Evolutionary conservation across 2,329 filamentous ascomycete genomes (phyloP), one percentile per base, ranked within the genome.

Genomic region (Aspergillus amoenus): DNA sequence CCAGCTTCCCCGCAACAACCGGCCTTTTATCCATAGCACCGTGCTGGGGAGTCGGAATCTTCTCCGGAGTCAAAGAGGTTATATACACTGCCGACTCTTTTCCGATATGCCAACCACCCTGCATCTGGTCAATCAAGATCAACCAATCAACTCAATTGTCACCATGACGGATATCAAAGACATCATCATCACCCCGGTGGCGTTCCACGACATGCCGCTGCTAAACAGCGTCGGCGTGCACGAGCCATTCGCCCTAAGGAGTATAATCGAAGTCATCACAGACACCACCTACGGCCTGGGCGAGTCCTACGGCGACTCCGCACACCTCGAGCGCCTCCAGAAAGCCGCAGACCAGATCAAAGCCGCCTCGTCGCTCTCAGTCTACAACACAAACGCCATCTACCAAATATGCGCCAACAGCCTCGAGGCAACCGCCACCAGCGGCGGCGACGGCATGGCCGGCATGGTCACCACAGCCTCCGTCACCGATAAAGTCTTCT

Each of bases 131-230:
- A 21, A 21, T 21, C 21, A 21, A 15, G 17, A 7, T 17, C 37
- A 40, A 15, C 17, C 37, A n/a, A n/a, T 7, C 37, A 40, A 9
- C 13, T 9, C 37, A 17, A 40, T 15, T 17, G 5, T 2, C 15
- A 11, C 7, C 8, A 46, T 17, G 18, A 18, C 30, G 44, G 15
- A 32, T 15, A 78, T 78, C 55, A 68, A 66, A 64, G 68, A 77
- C 21, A 68, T 79, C 39, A 43, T 74, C 45, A 77, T 78, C 61
- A 78, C 75, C 2, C 75, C 75, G 0, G 75, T 78, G 65, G 76
- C 76, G 24, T 78, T 79, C 55, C 76, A 76, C 65, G 76, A 76
- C 53, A 77, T 78, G 73, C 76, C 76, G 17, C 62, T 79, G 62
- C 64, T 79, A 37, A 79, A 78, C 45, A 76, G 75, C 50, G 73